Evolutionary conservation across 192 early-diverging fungal genomes (phyloP), one percentile per base, ranked within the genome.

Genomic region (Coemansia aciculifera): DNA sequence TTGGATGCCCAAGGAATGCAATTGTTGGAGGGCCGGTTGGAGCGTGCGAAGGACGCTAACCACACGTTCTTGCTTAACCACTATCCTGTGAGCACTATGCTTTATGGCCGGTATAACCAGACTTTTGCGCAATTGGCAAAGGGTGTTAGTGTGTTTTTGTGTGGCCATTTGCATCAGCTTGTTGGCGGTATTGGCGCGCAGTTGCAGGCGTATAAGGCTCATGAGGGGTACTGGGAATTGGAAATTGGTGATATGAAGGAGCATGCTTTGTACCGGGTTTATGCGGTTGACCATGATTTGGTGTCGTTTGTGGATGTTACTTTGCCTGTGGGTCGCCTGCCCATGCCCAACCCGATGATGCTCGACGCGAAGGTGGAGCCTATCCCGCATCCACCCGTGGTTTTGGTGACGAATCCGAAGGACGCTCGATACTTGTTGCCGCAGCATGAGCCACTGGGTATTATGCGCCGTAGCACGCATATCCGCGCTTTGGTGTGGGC

Each of bases 241-340:
- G 94, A 97, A 82, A 74, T 97, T 10, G 92, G 87, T 23, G 95
- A 97, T 59, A 87, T 97, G 84, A 97, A 97, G 79, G 85, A 89
- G 62, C 92, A 96, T 73, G 94, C 89, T 0, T 56, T 89, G n/a
- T 95, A 92, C 68, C 84, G 95, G 39, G 86, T 97, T 29, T 88
- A 93, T 42, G 91, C 90, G 8, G 86, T 97, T 1, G 95, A 97
- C 69, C 70, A 96, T 60, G 94, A 97, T 67, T 59, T 96, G 59
- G 83, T 97, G 13, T 88, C 91, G 5, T 92, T 96, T 79, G 77
- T 85, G 2, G 95, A 97, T 71, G 80, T 90, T 10, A 69, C 77
- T 0, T 74, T 96, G 68, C 88, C 91, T 3, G 63, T 90, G 24
- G 77, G 79, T 0, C 67, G 77, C 32, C 79, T 94, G 10, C 92